Base-by-base conservation (phyloP, 352 stramenopile species). In the Pythium guiyangense region DNA sequence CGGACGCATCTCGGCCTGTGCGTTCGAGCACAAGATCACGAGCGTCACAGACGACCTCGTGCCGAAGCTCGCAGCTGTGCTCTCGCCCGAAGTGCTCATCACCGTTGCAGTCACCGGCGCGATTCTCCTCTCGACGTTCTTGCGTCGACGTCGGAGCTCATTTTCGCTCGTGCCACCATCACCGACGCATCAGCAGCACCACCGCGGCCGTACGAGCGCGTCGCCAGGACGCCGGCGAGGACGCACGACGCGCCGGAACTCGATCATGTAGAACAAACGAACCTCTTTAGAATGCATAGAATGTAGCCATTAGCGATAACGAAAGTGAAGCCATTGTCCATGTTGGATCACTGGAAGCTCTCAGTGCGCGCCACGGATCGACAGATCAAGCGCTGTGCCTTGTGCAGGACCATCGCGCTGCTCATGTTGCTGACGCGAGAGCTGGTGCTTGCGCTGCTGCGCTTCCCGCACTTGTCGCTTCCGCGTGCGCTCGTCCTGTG, bases 21-120 rank as follows among this genome's bases (percentile, higher is more conserved):
- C 68, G 1, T 94, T 95, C 34, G 67, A 90, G 59, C 80, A 93
- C 55, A 82, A 88, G 27, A 86, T 95, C 55, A 69, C 81, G 11
- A 84, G 79, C 40, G 54, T 88, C 5, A 86, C 81, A 6, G 77
- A 90, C 49, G 79, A 92, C 31, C 54, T 92, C 22, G 11, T 88
- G 9, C 65, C 72, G 0, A 80, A 73, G 47, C 59, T 88, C 9
- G 54, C 60, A 2, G 69, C 64, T 0, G 65, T 84, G 29, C 63
- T 85, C 12, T 79, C 79, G 35, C 81, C 81, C 2, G 74, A 85
- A 44, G 74, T 77, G 27, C 66, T 92, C 18, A 70, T 86, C 34
- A 76, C 77, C 0, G 55, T 88, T 4, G 58, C 60, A 0, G 71
- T 92, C 47, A 66, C 75, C 1, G 49, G 76, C 8, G 78, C 76